Percentiles rank a stretch among this genome's conserved stretches.
Evolutionary conservation across 2,329 filamentous ascomycete species (phyloP).

Genomic region (Didymella segeticola): DNA sequence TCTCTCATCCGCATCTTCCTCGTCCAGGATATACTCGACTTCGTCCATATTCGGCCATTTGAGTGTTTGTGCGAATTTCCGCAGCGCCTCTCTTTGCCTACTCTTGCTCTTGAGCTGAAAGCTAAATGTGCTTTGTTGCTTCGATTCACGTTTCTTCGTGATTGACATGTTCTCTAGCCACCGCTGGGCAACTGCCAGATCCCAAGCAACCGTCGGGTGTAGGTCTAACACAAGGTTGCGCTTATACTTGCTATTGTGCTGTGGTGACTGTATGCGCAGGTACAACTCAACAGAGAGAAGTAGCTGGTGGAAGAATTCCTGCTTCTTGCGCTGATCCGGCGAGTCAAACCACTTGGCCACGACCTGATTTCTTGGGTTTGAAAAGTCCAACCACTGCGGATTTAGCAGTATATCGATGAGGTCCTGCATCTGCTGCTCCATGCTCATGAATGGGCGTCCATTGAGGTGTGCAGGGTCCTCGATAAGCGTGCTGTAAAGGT

Average conservation of each 20-base stretch:
- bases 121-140: constrained; percentile 56
- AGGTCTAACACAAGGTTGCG: constrained; percentile 69
- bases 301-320: constrained; percentile 78
- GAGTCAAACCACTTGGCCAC: constrained; percentile 73
- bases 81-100: constrained; percentile 72
- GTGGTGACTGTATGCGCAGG: constrained; percentile 69
- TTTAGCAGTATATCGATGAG: constrained; percentile 72
- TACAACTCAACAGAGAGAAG: constrained; percentile 76
- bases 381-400: constrained; percentile 77
- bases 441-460: constrained; percentile 62
- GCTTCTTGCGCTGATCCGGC: constrained; percentile 64
- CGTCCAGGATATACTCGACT: constrained; percentile 67
- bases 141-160: constrained; percentile 62
- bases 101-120: constrained; percentile 71
- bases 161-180: constrained; percentile 76
- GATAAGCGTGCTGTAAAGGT: constrained; percentile 72
- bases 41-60: constrained; percentile 78
- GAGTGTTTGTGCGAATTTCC: constrained; percentile 72
- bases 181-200: constrained; percentile 73
- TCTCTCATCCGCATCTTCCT: constrained; percentile 59
- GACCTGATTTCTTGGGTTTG: constrained; percentile 72
- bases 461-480: constrained; percentile 69
- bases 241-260: constrained; percentile 68
- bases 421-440: constrained; percentile 76
- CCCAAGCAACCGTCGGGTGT: constrained; percentile 75